phyloP scores from a whole-genome alignment of 768 basidiomycete genomes.

The Crassisporium funariophilum region DNA sequence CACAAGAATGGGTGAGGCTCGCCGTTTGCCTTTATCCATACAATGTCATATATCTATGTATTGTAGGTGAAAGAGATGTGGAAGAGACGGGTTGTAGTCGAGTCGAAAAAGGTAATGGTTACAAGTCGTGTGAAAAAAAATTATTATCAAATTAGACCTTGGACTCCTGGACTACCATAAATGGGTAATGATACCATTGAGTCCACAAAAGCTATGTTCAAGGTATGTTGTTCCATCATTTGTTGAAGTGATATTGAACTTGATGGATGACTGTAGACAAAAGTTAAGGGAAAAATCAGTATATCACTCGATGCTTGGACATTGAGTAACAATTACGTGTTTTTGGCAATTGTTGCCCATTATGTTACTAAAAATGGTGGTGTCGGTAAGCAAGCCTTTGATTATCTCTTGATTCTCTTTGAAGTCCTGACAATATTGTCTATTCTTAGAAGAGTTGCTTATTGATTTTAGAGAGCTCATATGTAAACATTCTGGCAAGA shows the following conservation, averaged over 20 bases:
- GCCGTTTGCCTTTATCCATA: too few relatives aligned
- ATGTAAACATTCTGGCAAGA: conserved; percentile 31
- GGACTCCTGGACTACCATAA: too few relatives aligned
- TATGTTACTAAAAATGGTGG: conserved; percentile 22
- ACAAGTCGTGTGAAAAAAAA: too few relatives aligned
- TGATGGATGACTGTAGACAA: background rate
- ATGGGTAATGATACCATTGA: conserved; percentile 16
- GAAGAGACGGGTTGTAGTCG: too few relatives aligned
- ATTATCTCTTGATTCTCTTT: background rate
- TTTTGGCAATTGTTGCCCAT: conserved; percentile 26
- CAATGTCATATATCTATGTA: too few relatives aligned
- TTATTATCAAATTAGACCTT: too few relatives aligned
- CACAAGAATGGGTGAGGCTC: too few relatives aligned
- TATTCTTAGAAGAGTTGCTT: conserved; percentile 27
- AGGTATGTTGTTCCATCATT: conserved; percentile 3
- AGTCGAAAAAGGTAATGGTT: too few relatives aligned
- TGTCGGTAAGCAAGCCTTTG: background rate
- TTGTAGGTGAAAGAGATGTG: too few relatives aligned
- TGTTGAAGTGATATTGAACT: background rate
- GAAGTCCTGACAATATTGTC: conserved; percentile 17
- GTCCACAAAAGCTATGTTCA: conserved; percentile 4
- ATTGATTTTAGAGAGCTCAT: conserved; percentile 35
- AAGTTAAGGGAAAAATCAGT: conserved; percentile 8
- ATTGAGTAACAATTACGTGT: conserved; percentile 21
- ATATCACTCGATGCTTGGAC: conserved; percentile 32